Base-by-base conservation (phyloP, 1,139 yeast species). In the Taphrina pruni region DNA sequence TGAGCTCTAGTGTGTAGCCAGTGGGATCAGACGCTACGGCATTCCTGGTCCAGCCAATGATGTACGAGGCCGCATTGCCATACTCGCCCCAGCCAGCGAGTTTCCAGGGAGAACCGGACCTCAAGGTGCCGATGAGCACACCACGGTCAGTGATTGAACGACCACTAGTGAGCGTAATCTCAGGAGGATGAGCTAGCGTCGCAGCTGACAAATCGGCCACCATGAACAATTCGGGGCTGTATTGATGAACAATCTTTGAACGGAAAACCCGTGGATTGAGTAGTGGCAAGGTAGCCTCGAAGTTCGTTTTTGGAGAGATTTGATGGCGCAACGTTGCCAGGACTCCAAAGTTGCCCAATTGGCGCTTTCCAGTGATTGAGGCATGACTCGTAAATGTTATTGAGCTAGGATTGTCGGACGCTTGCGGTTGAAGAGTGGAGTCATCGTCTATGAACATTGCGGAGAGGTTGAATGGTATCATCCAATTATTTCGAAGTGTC, bases 101-200 rank as follows among this genome's bases (percentile, higher is more conserved):
- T 38, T 64, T 64, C 67, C 67, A 64, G 11, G 67, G 67, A 21
- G 36, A 36, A 35, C 70, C 70, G n/a, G 65, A 55, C 9, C 58
- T 26, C 26, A 64, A 56, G 20, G 69, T 65, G 14, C 60, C 58
- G 45, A 69, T 39, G 21, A 61, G 54, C 14, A 58, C 56, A 1
- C 65, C 69, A 6, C 66, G 65, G n/a, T 54, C 55, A n/a, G 70
- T 69, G 41, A 69, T 60, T 36, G 56, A 57, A 9, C 57, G 60
- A 6, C 70, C 70, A 39, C 64, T 46, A 43, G 69, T 65, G 21
- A 69, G 26, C 17, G 66, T 57, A 9, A 69, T n/a, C 14, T 65
- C 61, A 14, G 70, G 70, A 8, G 70, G 70, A 26, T 50, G 41
- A 14, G 56, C 46, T 7, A 65, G 36, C 7, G 64, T 55, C 17